Conservation (phyloP, 164 flowering plant species). For the Piper longum region DNA sequence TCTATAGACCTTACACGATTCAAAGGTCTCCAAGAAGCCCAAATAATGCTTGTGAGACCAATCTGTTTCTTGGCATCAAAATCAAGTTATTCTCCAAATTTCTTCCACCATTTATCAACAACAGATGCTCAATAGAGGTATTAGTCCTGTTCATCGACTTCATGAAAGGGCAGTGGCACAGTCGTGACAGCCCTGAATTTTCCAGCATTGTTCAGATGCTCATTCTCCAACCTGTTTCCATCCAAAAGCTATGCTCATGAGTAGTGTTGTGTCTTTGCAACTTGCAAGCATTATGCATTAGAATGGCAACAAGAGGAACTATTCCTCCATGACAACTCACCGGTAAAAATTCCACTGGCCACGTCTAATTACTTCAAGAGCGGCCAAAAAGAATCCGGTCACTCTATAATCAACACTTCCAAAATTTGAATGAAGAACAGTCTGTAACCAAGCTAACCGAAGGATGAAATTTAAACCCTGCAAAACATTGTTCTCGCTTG, state of each 20-base stretch:
- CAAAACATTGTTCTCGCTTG: slow-evolving; percentile 5
- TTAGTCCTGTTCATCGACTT: slow-evolving; percentile 63
- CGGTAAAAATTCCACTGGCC: slow-evolving; percentile 98
- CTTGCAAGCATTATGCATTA: neutral
- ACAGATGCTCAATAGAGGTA: neutral
- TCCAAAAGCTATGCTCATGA: neutral
- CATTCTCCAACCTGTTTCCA: slow-evolving; percentile 83
- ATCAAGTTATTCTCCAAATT: too few relatives aligned
- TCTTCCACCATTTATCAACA: too few relatives aligned
- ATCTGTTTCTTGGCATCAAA: too few relatives aligned
- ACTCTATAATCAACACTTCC: slow-evolving; percentile 74
- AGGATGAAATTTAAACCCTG: slow-evolving; percentile 81
- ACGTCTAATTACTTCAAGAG: slow-evolving; percentile 88
- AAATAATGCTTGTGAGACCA: too few relatives aligned
- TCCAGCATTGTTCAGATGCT: slow-evolving; percentile 97
- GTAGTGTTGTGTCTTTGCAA: neutral
- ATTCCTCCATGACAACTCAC: slow-evolving; percentile 18
- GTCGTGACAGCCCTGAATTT: slow-evolving; percentile 81
- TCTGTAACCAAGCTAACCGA: slow-evolving; percentile 92
- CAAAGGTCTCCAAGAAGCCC: too few relatives aligned
- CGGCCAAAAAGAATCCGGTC: slow-evolving; percentile 68
- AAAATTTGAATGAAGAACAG: slow-evolving; percentile 71
- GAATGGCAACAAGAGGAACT: neutral
- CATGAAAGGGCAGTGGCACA: slow-evolving; percentile 93
- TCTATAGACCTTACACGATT: too few relatives aligned